Evolutionary conservation across 495 filamentous ascomycete species (phyloP).

Genomic region (Penicillium desertorum): DNA sequence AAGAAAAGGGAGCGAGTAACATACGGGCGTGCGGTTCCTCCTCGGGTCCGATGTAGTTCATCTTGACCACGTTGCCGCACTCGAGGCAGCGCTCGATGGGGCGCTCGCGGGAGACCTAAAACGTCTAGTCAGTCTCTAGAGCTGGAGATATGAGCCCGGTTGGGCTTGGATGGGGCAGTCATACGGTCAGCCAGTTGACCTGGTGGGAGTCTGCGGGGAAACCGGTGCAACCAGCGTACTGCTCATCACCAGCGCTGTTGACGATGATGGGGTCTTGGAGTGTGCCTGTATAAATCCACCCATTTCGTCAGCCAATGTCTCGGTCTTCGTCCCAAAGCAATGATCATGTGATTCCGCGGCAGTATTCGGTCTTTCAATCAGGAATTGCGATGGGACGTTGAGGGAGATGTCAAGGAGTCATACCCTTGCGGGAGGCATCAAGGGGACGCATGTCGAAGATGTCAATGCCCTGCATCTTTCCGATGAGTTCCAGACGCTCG

Average conservation of each 20-base stretch:
- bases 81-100: slow-evolving; percentile 91
- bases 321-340: neutral
- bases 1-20: slow-evolving; percentile 14
- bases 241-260: slow-evolving; percentile 88
- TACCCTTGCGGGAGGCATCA: slow-evolving; percentile 84
- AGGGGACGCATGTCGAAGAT: slow-evolving; percentile 98
- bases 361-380: slow-evolving; percentile 3
- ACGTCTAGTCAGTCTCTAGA: slow-evolving; percentile 1
- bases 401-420: slow-evolving; percentile 17
- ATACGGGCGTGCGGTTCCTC: slow-evolving; percentile 62
- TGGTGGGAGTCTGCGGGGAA: slow-evolving; percentile 87
- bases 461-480: slow-evolving; percentile 98
- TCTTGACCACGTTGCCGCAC: slow-evolving; percentile 93
- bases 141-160: neutral
- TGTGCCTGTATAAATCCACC: slow-evolving; percentile 60
- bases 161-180: slow-evolving; percentile 26
- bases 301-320: slow-evolving; percentile 11
- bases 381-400: neutral
- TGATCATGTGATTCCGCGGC: neutral
- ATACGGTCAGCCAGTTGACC: slow-evolving; percentile 85
- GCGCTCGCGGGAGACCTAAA: slow-evolving; percentile 80
- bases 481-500: slow-evolving; percentile 96
- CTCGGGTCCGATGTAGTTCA: slow-evolving; percentile 87
- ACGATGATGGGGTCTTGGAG: slow-evolving; percentile 86
- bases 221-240: slow-evolving; percentile 95